phyloP scores from a whole-genome alignment of 495 filamentous ascomycete genomes.

The Hypomontagnella monticulosa region DNA sequence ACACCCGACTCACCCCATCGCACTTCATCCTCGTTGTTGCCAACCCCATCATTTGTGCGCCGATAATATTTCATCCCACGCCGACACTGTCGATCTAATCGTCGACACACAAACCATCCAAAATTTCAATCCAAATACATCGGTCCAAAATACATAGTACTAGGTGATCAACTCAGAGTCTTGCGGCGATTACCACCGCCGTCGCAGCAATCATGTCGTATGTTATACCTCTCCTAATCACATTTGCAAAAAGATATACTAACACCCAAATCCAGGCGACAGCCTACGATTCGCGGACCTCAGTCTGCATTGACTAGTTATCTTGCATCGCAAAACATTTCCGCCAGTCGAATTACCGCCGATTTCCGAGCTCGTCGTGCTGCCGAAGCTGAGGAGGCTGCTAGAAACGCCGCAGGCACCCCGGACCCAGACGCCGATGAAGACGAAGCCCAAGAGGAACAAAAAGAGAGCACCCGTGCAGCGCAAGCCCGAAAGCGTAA shows the following conservation, averaged over 20 bases:
- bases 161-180: no score
- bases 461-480: constrained; percentile 47
- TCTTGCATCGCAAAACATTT: constrained; percentile 89
- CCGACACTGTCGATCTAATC: neutral
- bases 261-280: neutral
- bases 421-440: constrained; percentile 45
- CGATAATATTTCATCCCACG: no score
- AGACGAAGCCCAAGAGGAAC: constrained; percentile 32
- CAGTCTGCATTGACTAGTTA: constrained; percentile 86
- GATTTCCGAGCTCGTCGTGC: constrained; percentile 65
- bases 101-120: no score
- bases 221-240: neutral
- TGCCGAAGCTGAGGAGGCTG: constrained; percentile 23
- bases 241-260: neutral
- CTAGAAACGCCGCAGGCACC: constrained; percentile 26
- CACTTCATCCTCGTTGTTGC: neutral
- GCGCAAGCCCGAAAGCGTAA: constrained; percentile 55
- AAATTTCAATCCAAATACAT: no score
- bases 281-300: constrained; percentile 29
- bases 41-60: neutral
- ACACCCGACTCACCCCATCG: no score
- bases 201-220: neutral
- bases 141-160: no score
- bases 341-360: constrained; percentile 77
- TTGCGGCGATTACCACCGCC: no score